phyloP scores from a whole-genome alignment of 108 stramenopile species.

The Nitzschia sp. region DNA sequence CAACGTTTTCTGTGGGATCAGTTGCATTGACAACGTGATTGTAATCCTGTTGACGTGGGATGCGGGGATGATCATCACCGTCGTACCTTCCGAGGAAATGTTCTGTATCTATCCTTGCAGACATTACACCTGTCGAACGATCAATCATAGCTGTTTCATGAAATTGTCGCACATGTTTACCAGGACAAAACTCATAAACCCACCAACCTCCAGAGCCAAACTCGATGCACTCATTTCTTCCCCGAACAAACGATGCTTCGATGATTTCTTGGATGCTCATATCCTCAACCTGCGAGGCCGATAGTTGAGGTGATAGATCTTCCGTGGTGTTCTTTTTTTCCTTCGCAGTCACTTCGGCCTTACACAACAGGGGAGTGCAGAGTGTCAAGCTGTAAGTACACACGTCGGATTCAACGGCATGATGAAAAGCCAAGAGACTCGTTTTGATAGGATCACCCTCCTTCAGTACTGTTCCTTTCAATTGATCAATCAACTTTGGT shows the following conservation, averaged over 20 bases:
- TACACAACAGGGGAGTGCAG: constrained; percentile 74
- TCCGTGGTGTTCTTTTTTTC: background rate
- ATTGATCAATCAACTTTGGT: constrained; percentile 32
- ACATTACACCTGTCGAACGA: constrained; percentile 33
- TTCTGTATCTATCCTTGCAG: constrained; percentile 40
- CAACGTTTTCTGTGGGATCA: background rate
- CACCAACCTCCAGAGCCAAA: constrained; percentile 44
- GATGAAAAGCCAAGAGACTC: constrained; percentile 25
- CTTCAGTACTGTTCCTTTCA: constrained; percentile 26
- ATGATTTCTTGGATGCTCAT: constrained; percentile 31
- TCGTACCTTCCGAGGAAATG: constrained; percentile 65
- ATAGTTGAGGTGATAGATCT: background rate
- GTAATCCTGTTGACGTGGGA: constrained; percentile 61
- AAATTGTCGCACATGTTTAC: constrained; percentile 58
- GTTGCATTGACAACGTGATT: constrained; percentile 71
- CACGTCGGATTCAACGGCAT: constrained; percentile 36
- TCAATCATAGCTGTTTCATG: constrained; percentile 59
- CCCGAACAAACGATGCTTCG: constrained; percentile 14
- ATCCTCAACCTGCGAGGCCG: constrained; percentile 4
- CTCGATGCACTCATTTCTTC: constrained; percentile 23
- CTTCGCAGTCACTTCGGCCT: constrained; percentile 5
- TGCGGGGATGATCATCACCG: constrained; percentile 23
- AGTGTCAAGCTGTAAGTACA: constrained; percentile 54
- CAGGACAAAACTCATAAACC: constrained; percentile 79
- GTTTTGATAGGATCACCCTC: constrained; percentile 32